Evolutionary conservation across 805 yeast species (phyloP).

Genomic region (Ogataea methanolica): DNA sequence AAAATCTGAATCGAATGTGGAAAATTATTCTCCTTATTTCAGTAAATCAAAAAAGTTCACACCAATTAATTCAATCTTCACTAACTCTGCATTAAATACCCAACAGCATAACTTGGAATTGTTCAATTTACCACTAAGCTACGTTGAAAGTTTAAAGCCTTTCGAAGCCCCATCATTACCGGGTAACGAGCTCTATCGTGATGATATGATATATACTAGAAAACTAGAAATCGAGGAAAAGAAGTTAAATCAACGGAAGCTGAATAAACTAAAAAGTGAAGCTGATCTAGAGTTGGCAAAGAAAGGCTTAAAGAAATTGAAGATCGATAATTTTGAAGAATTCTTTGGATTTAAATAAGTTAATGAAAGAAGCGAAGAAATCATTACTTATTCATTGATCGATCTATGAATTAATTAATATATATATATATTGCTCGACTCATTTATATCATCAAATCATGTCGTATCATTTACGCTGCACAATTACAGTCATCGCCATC

Average conservation of each 20-base stretch:
- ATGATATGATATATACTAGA: constrained; percentile 28
- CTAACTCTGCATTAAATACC: constrained; percentile 29
- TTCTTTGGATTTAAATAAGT: constrained; percentile 29
- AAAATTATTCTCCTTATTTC: constrained; percentile 27
- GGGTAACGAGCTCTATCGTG: constrained; percentile 29
- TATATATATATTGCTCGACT: too few relatives aligned
- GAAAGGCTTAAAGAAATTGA: constrained; percentile 19
- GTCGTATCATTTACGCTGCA: too few relatives aligned
- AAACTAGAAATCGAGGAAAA: constrained; percentile 29
- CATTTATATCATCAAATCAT: too few relatives aligned
- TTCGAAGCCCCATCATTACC: constrained; percentile 20
- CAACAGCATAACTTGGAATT: constrained; percentile 31
- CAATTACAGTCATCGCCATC: too few relatives aligned
- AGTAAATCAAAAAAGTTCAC: constrained; percentile 22
- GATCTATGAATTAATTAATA: too few relatives aligned
- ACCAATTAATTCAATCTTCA: constrained; percentile 27
- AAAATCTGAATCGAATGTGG: constrained; percentile 13
- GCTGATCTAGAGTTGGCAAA: constrained; percentile 21
- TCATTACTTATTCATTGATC: too few relatives aligned
- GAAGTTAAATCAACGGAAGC: constrained; percentile 11
- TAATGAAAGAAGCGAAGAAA: too few relatives aligned
- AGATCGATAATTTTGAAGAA: constrained; percentile 26
- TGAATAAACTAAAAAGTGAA: constrained; percentile 11
- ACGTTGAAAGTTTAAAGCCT: constrained; percentile 18
- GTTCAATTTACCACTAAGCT: constrained; percentile 29